Base-by-base conservation (phyloP, 495 filamentous ascomycete species). In the Penicillium daleae region DNA sequence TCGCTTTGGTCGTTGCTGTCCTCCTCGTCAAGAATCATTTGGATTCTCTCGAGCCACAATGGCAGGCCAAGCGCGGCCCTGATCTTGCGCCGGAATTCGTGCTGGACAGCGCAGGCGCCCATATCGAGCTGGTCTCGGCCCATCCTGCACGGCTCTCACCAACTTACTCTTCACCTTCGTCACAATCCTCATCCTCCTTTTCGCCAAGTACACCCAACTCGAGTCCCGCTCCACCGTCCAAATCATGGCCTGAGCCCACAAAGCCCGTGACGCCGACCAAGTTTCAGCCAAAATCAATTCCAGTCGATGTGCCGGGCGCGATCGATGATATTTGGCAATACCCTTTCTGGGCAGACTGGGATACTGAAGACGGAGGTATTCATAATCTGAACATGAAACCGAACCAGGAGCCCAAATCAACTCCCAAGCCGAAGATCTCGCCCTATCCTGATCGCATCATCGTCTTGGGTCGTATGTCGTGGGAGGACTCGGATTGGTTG, bases 401-500 rank as follows among this genome's bases (percentile, higher is more conserved):
- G 39, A 62, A 63, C 46, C 64, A 67, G 12, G 60, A 44, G 35
- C 62, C 69, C 19, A 62, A 44, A 31, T 44, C 42, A 9, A 67
- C 57, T 31, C 46, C 63, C 7, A 65, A 48, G 24, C 67, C 67
- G 19, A 67, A 53, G 37, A 40, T 66, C n/a, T 57, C 62, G 24
- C 63, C 66, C 8, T 63, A 71, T 52, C 40, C 58, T 12, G 75
- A 77, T 65, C 69, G 71, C 8, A 67, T 78, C 33, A 66, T 82
- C 54, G 69, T 82, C 19, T 56, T 81, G 53, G 78, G 77, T 13
- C 78, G 66, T 40, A 67, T 72, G 57, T 71, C 71, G 10, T 63
- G 61, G 26, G 78, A 82, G 27, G 62, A 80, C 49, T 74, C 78
- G 19, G 65, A 71, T 46, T 82, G 79, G 79, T 61, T 82, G 15